These are phyloP conservation scores for Barnettozyma hawaiiensis DNA, from an alignment of 1,139 yeast species.

Conservation along the genomic window DNA sequence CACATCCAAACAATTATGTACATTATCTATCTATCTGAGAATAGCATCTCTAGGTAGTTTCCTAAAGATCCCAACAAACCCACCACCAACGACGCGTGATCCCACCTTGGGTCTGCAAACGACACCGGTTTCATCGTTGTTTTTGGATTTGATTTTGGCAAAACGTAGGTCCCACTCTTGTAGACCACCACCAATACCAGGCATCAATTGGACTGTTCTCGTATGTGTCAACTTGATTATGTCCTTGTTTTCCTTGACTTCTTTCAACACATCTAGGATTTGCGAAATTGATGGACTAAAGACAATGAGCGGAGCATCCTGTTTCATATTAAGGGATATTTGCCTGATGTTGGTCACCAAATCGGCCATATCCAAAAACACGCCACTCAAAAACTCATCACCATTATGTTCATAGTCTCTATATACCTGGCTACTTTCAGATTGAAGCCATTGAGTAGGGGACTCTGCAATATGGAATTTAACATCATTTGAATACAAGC, in stretches of 20 bases:
- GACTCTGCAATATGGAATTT: constrained; percentile 38
- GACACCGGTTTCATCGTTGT: constrained; percentile 34
- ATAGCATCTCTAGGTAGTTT: constrained; percentile 21
- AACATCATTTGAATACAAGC: constrained; percentile 37
- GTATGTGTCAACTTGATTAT: constrained; percentile 33
- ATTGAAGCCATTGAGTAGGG: constrained; percentile 36
- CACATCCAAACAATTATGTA: background rate
- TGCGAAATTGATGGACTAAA: constrained; percentile 45
- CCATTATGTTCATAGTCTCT: constrained; percentile 19
- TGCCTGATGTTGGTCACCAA: constrained; percentile 30
- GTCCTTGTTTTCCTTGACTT: constrained; percentile 25
- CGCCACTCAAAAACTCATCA: constrained; percentile 35
- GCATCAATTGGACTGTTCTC: constrained; percentile 36
- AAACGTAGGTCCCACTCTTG: constrained; percentile 39
- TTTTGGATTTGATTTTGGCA: constrained; percentile 33
- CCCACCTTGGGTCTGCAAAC: constrained; percentile 47
- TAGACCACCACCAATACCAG: constrained; percentile 42
- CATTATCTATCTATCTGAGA: constrained; percentile 1
- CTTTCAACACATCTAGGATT: constrained; percentile 33
- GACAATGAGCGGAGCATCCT: constrained; percentile 38
- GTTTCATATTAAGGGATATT: constrained; percentile 30
- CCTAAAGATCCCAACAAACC: constrained; percentile 34
- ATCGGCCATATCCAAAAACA: constrained; percentile 41
- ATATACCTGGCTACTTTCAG: constrained; percentile 22
- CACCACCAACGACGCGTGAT: constrained; percentile 40